Evolutionary conservation across 2,329 filamentous ascomycete species (phyloP).

Genomic region (Cercospora beticola): DNA sequence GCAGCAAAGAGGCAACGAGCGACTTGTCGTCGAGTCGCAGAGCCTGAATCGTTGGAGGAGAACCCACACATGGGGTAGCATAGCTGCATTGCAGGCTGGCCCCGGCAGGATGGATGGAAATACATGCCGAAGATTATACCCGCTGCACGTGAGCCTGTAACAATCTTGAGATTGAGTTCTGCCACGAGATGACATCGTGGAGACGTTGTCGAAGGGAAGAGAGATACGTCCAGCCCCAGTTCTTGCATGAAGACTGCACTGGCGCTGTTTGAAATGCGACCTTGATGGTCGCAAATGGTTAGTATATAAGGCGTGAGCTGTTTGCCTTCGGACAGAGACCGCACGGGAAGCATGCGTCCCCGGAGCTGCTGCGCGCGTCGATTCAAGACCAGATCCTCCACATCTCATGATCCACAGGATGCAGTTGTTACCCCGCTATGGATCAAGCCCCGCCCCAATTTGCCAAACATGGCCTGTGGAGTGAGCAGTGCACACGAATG

Average conservation of each 20-base stretch:
- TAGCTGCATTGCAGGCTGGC: neutral
- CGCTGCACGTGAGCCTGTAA: neutral
- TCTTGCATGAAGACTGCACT: neutral
- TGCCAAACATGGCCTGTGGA: neutral
- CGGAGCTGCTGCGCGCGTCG: neutral
- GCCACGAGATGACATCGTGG: neutral
- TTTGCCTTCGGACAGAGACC: neutral
- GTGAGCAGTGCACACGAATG: neutral
- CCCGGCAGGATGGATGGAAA: neutral
- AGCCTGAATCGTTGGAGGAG: neutral
- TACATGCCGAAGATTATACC: neutral
- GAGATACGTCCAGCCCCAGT: neutral
- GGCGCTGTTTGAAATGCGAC: neutral
- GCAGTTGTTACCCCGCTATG: neutral
- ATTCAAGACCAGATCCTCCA: neutral
- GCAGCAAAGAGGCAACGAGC: neutral
- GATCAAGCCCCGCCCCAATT: neutral
- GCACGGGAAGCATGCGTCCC: neutral
- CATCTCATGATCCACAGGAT: conserved; percentile 1
- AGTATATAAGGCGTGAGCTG: neutral
- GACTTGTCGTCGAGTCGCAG: neutral
- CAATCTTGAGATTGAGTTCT: neutral
- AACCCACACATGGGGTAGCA: neutral
- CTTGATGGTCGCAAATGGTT: neutral
- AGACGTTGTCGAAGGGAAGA: neutral